Conservation (phyloP, 768 basidiomycete genomes). For the Boletus tylopilopsis region DNA sequence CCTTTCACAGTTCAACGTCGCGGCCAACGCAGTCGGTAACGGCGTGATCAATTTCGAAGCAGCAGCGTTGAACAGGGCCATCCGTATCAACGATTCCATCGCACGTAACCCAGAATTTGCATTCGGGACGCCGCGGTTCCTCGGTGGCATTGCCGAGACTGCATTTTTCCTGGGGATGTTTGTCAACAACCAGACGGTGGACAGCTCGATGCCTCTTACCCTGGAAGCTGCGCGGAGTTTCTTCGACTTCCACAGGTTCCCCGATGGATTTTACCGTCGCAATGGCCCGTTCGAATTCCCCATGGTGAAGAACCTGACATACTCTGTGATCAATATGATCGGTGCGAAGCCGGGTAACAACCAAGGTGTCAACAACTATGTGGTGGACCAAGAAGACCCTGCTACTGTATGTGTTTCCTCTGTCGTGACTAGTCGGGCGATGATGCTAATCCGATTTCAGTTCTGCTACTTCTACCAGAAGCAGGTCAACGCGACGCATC, state of each 20-base stretch:
- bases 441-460: background rate
- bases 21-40: conserved; percentile 14
- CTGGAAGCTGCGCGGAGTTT: conserved; percentile 14
- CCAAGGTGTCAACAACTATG: conserved; percentile 12
- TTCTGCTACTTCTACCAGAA: conserved; percentile 15
- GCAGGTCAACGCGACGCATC: conserved; percentile 14
- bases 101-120: conserved; percentile 18
- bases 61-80: conserved; percentile 10
- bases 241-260: conserved; percentile 13
- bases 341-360: conserved; percentile 9
- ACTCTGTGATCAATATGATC: background rate
- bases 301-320: background rate
- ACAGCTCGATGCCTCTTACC: background rate
- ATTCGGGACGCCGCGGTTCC: conserved; percentile 14
- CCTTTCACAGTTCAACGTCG: conserved; percentile 3
- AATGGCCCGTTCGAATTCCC: conserved; percentile 4
- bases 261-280: conserved; percentile 16
- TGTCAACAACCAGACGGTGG: conserved; percentile 18
- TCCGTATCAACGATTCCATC: conserved; percentile 23
- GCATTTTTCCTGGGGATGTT: conserved; percentile 19
- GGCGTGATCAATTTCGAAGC: conserved; percentile 18
- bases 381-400: conserved; percentile 6
- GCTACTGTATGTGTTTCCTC: conserved; percentile 8
- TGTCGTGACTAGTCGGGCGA: background rate
- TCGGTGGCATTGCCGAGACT: conserved; percentile 12